Evolutionary conservation across 768 basidiomycete species (phyloP).

Genomic region (Boletus speciosus): DNA sequence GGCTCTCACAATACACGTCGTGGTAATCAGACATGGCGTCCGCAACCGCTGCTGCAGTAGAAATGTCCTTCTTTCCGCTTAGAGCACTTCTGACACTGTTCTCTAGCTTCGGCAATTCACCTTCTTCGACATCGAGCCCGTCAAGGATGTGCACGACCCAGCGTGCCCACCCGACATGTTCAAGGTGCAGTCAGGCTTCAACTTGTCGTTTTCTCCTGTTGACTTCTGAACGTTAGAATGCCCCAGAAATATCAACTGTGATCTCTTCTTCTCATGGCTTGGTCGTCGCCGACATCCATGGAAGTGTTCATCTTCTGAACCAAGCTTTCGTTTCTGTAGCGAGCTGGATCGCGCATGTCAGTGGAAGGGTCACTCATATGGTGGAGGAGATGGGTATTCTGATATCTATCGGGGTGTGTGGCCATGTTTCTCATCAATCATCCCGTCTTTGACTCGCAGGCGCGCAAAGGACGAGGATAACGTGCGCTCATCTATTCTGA

Average conservation of each 20-base stretch:
- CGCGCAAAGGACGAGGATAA: conserved; percentile 67
- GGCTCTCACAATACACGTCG: background rate
- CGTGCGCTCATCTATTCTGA: conserved; percentile 64
- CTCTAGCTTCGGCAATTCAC: conserved; percentile 82
- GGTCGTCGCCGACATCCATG: conserved; percentile 82
- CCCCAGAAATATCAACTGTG: conserved; percentile 72
- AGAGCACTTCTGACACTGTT: conserved; percentile 6
- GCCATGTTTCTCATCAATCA: background rate
- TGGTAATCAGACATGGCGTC: conserved; percentile 10
- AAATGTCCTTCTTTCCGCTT: background rate
- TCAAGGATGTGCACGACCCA: conserved; percentile 78
- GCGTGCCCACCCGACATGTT: conserved; percentile 73
- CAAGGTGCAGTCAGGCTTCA: conserved; percentile 44
- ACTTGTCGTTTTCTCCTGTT: background rate
- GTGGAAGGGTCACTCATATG: conserved; percentile 85
- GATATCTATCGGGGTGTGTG: conserved; percentile 83
- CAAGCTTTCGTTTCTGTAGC: conserved; percentile 64
- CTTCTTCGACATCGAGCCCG: conserved; percentile 78
- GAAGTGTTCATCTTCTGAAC: conserved; percentile 73
- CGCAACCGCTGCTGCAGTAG: conserved; percentile 20
- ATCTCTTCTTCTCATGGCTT: conserved; percentile 61
- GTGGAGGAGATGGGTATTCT: conserved; percentile 75
- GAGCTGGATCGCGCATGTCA: conserved; percentile 79
- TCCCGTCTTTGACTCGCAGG: conserved; percentile 11
- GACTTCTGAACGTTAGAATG: conserved; percentile 36